Evolutionary conservation across 257 asterid genomes (phyloP), one percentile per base, ranked within the genome.

Genomic region (Scutellaria baicalensis): DNA sequence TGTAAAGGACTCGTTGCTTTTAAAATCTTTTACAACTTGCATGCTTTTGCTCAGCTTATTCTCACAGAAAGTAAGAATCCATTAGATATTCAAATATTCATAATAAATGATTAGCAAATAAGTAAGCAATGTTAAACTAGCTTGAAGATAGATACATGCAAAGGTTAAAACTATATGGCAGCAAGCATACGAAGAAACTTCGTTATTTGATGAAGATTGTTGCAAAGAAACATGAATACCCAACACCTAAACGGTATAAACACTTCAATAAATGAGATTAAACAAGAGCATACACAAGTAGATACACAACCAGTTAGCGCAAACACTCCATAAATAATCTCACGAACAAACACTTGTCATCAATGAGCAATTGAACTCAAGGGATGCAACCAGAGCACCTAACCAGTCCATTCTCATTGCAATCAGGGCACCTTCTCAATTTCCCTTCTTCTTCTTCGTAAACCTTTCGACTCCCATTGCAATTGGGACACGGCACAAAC

Each of bases 321-420:
- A 71, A 71, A 45, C 70, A 58, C 55, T 69, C 66, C 55, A 73
- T 67, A 70, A 70, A 58, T 54, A 59, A 65, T 66, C 81, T 72
- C 71, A 78, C 69, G 72, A 59, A 8, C 66, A 44, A 33, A 47
- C 51, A 57, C 65, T 79, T 44, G 45, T 17, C 13, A 39, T 52
- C 58, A 18, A 70, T 66, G 9, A 69, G 59, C 56, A 66, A 68
- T 56, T 1, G 33, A 73, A 68, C 42, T 86, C 86, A 88, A 65
- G 79, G 85, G 82, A 84, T 86, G 79, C 98, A 93, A 18, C 80
- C 67, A 0, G 87, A 81, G 85, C 98, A 93, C 57, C 97, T 79
- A 72, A 86, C 56, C 69, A 92, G 69, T 76, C 97, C 98, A 78
- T 92, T 92, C 85, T 92, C 97, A 12, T 93, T 90, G 85, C 98